phyloP scores from a whole-genome alignment of 2,329 filamentous ascomycete species.

The Orbilia javanica region DNA sequence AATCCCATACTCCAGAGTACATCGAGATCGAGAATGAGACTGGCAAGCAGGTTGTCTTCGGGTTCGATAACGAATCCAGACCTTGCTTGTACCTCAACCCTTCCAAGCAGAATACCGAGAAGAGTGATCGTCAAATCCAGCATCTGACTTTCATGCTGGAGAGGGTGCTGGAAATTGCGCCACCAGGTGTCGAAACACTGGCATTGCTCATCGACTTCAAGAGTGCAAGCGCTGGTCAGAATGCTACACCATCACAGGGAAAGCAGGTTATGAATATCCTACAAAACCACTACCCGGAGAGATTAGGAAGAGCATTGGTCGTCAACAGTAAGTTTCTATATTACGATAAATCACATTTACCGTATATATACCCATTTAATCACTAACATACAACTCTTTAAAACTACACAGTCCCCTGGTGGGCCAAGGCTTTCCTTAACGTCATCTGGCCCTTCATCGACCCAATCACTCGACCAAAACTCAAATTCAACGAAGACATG shows the following conservation, averaged over 20 bases:
- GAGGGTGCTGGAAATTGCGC: slow-evolving; percentile 86
- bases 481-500: slow-evolving; percentile 97
- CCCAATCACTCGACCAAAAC: slow-evolving; percentile 89
- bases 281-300: slow-evolving; percentile 95
- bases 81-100: slow-evolving; percentile 93
- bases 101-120: slow-evolving; percentile 90
- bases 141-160: slow-evolving; percentile 97
- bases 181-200: slow-evolving; percentile 85
- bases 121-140: slow-evolving; percentile 86
- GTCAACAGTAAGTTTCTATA: slow-evolving; percentile 77
- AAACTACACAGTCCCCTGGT: slow-evolving; percentile 78
- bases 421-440: slow-evolving; percentile 92
- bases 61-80: slow-evolving; percentile 86
- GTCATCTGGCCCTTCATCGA: slow-evolving; percentile 97
- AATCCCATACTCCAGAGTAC: slow-evolving; percentile 80
- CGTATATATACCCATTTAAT: not conserved
- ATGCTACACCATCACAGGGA: slow-evolving; percentile 81
- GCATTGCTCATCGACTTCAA: slow-evolving; percentile 94
- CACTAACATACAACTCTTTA: slow-evolving; percentile 14
- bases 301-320: slow-evolving; percentile 87
- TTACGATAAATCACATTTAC: not conserved
- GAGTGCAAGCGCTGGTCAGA: slow-evolving; percentile 78
- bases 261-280: slow-evolving; percentile 89
- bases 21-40: slow-evolving; percentile 96
- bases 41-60: slow-evolving; percentile 90